Percentiles rank a stretch among this genome's conserved stretches.
Conservation (phyloP, 2,329 filamentous ascomycete genomes). For the Fonsecaea erecta region DNA sequence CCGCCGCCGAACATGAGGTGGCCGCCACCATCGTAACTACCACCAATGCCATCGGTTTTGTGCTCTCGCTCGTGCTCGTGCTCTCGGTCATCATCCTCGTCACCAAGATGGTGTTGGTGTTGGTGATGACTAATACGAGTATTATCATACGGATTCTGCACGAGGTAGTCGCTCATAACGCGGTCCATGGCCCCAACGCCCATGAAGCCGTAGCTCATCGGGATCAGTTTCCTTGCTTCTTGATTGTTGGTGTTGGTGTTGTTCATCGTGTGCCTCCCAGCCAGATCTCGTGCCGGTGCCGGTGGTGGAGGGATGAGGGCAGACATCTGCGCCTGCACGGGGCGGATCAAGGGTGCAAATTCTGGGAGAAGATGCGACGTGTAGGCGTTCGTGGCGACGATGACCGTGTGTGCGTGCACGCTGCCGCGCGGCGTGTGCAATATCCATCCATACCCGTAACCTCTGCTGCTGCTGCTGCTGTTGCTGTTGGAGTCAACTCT, state of each 20-base stretch:
- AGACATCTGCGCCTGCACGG: constrained; percentile 65
- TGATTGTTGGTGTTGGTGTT: constrained; percentile 26
- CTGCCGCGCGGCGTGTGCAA: constrained; percentile 69
- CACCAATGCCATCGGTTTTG: too few relatives aligned
- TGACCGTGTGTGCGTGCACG: constrained; percentile 65
- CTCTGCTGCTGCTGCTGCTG: too few relatives aligned
- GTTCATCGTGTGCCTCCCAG: too few relatives aligned
- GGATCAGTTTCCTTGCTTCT: constrained; percentile 34
- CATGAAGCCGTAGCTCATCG: constrained; percentile 40
- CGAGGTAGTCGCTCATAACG: constrained; percentile 71
- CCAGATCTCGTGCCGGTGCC: constrained; percentile 21
- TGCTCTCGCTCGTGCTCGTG: too few relatives aligned
- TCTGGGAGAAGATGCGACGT: constrained; percentile 74
- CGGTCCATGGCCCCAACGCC: constrained; percentile 59
- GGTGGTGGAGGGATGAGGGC: constrained; percentile 51
- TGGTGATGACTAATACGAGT: too few relatives aligned
- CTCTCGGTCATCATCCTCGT: background rate
- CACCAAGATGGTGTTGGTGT: background rate
- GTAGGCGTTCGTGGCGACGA: constrained; percentile 84
- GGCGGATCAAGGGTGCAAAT: constrained; percentile 74
- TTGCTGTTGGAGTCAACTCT: background rate
- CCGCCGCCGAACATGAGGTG: constrained; percentile 67
- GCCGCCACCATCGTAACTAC: constrained; percentile 38
- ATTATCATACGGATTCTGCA: constrained; percentile 53
- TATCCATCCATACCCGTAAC: constrained; percentile 64